Evolutionary conservation across 108 stramenopile genomes (phyloP).

Genomic region (Stephanodiscus triporus): DNA sequence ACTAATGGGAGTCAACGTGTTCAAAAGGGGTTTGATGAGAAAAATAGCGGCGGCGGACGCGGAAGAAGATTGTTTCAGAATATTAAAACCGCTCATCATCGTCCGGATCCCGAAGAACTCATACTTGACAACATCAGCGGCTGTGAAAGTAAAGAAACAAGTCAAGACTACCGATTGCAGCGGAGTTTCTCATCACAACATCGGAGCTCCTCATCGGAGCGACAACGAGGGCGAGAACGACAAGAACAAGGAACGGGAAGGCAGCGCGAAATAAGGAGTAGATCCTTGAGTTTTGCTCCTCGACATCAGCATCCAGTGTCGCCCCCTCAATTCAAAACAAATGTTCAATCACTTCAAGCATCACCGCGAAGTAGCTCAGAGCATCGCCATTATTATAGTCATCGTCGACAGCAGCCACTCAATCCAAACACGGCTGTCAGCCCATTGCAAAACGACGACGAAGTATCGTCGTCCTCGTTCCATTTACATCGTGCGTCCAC

Average conservation of each 20-base stretch:
- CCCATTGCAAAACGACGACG: background rate
- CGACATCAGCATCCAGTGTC: no score
- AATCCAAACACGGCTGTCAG: background rate
- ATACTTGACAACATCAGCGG: background rate
- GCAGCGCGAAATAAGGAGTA: no score
- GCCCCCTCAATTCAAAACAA: no score
- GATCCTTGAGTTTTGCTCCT: no score
- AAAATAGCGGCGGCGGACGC: background rate
- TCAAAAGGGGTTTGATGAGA: background rate
- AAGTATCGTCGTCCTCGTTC: background rate
- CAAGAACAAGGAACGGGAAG: no score
- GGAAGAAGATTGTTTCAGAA: background rate
- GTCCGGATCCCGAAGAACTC: slow-evolving; percentile 13
- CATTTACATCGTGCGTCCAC: background rate
- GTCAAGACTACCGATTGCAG: background rate
- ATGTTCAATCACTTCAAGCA: slow-evolving; percentile 5
- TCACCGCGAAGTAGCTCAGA: background rate
- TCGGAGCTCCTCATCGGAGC: background rate
- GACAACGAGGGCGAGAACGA: background rate
- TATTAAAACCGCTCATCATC: background rate
- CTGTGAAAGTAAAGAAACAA: background rate
- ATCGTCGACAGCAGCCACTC: background rate
- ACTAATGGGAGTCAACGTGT: background rate
- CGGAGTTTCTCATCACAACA: background rate
- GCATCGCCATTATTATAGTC: background rate